Evolutionary conservation across 179 eudicot species (phyloP).

Genomic region (Carnegiea gigantea): DNA sequence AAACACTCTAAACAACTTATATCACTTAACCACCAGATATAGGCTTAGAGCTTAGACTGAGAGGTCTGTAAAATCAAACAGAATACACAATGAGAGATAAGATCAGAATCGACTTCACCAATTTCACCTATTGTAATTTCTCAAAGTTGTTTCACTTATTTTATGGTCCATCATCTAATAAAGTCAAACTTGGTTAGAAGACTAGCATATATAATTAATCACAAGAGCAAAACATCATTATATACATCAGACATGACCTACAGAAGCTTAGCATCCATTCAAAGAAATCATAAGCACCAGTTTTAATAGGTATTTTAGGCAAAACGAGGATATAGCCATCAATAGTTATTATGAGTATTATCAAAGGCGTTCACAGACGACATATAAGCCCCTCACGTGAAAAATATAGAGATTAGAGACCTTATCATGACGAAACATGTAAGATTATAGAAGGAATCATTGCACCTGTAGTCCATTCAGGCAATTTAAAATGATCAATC

Average conservation of each 20-base stretch:
- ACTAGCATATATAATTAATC: not conserved
- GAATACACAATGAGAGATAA: not conserved
- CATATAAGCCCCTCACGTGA: no score
- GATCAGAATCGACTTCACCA: not conserved
- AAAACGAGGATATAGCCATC: not conserved
- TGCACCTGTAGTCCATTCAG: no score
- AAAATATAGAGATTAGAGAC: no score
- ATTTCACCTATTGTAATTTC: no score
- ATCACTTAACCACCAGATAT: no score
- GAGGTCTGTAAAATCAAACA: not conserved
- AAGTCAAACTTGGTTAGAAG: conserved; percentile 5
- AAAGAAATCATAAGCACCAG: not conserved
- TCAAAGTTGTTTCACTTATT: no score
- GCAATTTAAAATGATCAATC: no score
- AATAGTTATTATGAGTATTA: not conserved
- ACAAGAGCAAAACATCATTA: not conserved
- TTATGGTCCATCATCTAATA: not conserved
- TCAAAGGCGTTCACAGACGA: no score
- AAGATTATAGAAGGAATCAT: no score
- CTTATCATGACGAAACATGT: no score
- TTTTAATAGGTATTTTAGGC: not conserved
- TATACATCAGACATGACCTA: not conserved
- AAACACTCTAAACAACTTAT: no score
- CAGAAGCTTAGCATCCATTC: not conserved
- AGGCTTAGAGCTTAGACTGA: not conserved